These are phyloP conservation scores for Wickerhamiella azymoides DNA, from an alignment of 805 yeast genomes.

Conservation along the genomic window DNA sequence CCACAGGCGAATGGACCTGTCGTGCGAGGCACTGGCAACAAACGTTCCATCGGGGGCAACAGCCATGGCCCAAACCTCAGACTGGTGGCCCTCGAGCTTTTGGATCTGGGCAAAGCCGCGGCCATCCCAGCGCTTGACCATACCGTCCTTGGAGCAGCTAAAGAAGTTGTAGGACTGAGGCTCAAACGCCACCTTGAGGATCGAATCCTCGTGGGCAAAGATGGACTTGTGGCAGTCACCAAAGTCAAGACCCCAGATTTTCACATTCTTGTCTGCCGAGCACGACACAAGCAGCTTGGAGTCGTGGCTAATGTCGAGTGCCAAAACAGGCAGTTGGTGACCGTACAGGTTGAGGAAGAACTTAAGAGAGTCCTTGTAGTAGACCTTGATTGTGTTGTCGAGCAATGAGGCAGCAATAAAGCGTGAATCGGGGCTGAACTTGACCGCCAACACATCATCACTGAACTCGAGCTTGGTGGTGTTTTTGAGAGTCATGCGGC, in stretches of 20 bases:
- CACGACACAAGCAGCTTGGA: conserved; percentile 80
- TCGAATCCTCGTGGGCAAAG: conserved; percentile 93
- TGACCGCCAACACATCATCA: conserved; percentile 74
- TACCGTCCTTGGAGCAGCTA: conserved; percentile 77
- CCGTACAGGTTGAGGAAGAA: conserved; percentile 85
- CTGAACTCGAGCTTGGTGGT: conserved; percentile 69
- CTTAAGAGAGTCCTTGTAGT: conserved; percentile 74
- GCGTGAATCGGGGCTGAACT: conserved; percentile 65
- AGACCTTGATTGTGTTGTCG: conserved; percentile 92
- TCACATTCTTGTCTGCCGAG: conserved; percentile 93
- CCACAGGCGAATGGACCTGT: conserved; percentile 90
- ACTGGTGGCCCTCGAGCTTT: conserved; percentile 70
- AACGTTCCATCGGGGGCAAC: conserved; percentile 53
- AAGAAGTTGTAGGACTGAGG: conserved; percentile 83
- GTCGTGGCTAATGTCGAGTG: conserved; percentile 82
- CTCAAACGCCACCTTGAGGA: conserved; percentile 74
- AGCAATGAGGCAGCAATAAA: conserved; percentile 70
- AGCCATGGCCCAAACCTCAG: conserved; percentile 90
- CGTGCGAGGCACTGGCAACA: conserved; percentile 78
- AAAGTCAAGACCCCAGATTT: conserved; percentile 96
- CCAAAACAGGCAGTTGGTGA: conserved; percentile 87
- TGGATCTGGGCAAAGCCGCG: conserved; percentile 91
- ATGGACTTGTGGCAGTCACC: conserved; percentile 97
- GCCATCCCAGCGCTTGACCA: conserved; percentile 96
- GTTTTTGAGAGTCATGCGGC: conserved; percentile 51